These are phyloP conservation scores for Fusarium floridanum DNA, from an alignment of 2,329 filamentous ascomycete genomes.

Conservation along the genomic window DNA sequence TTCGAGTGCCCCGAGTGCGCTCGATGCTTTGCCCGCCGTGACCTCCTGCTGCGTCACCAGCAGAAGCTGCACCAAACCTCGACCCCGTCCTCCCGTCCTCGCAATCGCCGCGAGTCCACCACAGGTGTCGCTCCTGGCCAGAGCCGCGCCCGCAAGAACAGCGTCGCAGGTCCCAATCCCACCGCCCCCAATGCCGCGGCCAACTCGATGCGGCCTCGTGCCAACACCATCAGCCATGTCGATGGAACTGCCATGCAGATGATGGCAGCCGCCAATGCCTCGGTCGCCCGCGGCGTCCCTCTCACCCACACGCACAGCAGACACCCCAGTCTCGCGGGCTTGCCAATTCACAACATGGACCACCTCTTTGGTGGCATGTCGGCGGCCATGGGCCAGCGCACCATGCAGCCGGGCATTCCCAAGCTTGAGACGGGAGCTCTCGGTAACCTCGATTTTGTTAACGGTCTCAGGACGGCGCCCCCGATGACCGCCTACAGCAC, in stretches of 20 bases:
- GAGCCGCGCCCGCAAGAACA: conserved; percentile 91
- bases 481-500: conserved; percentile 70
- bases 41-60: conserved; percentile 93
- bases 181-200: conserved; percentile 60
- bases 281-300: conserved; percentile 63
- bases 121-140: conserved; percentile 76
- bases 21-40: conserved; percentile 92
- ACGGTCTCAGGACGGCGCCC: conserved; percentile 83
- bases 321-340: conserved; percentile 79
- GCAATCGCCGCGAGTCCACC: conserved; percentile 91
- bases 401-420: conserved; percentile 76
- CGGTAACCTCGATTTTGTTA: conserved; percentile 72
- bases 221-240: conserved; percentile 96
- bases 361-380: conserved; percentile 82
- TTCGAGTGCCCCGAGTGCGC: conserved; percentile 97
- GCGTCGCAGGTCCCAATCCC: conserved; percentile 73
- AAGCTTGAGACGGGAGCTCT: conserved; percentile 86
- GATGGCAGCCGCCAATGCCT: conserved; percentile 71
- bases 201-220: conserved; percentile 83
- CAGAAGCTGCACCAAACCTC: conserved; percentile 98
- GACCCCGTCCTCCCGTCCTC: conserved; percentile 86
- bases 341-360: conserved; percentile 70
- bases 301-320: conserved; percentile 73
- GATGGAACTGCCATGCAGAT: conserved; percentile 82
- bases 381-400: conserved; percentile 74